A percentile compares a stretch with the other conserved stretches of the same genome.
Evolutionary conservation across 495 filamentous ascomycete species (phyloP).

Genomic region (Friedmanniomyces endolithicus): DNA sequence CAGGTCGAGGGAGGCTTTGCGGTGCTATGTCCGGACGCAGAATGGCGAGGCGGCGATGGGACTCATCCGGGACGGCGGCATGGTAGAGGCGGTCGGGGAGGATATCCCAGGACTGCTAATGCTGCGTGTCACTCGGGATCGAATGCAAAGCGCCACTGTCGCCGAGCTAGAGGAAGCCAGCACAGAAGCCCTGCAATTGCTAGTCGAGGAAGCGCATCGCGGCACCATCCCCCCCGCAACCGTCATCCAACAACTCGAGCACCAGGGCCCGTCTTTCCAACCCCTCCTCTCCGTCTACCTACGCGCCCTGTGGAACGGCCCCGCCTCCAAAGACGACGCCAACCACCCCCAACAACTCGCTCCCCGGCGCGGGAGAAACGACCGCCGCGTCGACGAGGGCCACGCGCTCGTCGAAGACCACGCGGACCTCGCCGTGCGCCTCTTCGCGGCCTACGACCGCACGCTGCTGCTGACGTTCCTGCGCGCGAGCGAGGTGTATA

Average conservation of each 20-base stretch:
- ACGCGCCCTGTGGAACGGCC: conserved; percentile 65
- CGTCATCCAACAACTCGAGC: conserved; percentile 62
- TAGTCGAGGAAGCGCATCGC: conserved; percentile 81
- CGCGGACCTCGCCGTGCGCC: conserved; percentile 67
- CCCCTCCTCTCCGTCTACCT: conserved; percentile 85
- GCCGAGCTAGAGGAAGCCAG: conserved; percentile 64
- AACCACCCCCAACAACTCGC: neutral
- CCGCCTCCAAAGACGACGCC: neutral
- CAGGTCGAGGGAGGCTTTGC: conserved; percentile 68
- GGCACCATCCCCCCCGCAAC: conserved; percentile 68
- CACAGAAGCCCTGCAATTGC: conserved; percentile 66
- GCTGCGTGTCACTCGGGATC: conserved; percentile 65
- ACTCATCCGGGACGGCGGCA: conserved; percentile 68
- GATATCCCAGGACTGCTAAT: conserved; percentile 82
- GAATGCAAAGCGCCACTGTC: conserved; percentile 50
- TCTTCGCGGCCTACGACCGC: conserved; percentile 77
- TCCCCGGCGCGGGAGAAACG: conserved; percentile 4
- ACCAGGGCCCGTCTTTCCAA: conserved; percentile 31
- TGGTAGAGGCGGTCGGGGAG: conserved; percentile 68
- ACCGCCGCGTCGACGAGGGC: conserved; percentile 41
- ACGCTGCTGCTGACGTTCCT: conserved; percentile 73
- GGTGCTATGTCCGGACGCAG: conserved; percentile 77
- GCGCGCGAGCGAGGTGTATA: conserved; percentile 65
- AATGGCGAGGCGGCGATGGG: conserved; percentile 81
- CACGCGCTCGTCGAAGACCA: conserved; percentile 61